phyloP scores from a whole-genome alignment of 2,329 filamentous ascomycete species.

The Neurospora crassa region DNA sequence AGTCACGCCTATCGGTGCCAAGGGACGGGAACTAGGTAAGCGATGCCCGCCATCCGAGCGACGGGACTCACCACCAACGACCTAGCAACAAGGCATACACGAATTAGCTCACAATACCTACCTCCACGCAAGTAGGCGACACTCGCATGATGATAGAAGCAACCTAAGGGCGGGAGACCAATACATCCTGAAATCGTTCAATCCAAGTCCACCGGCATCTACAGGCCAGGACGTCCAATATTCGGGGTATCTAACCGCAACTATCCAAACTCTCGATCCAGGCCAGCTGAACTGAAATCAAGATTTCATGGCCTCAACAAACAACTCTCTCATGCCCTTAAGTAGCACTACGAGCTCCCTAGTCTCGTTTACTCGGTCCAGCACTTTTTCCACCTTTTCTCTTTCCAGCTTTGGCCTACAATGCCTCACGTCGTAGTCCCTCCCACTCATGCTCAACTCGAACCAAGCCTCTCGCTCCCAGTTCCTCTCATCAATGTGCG shows the following conservation, averaged over 20 bases:
- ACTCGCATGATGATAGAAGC: neutral
- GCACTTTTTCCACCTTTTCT: slow-evolving; percentile 65
- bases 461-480: slow-evolving; percentile 91
- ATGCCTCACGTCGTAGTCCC: slow-evolving; percentile 78
- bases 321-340: slow-evolving; percentile 75
- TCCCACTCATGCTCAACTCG: slow-evolving; percentile 69
- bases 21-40: neutral
- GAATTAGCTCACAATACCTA: neutral
- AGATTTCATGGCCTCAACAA: slow-evolving; percentile 55
- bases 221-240: neutral
- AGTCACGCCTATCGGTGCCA: neutral
- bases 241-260: neutral
- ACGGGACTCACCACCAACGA: neutral
- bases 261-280: neutral
- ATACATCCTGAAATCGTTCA: neutral
- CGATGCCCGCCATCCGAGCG: neutral
- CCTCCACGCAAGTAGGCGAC: neutral
- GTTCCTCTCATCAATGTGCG: slow-evolving; percentile 75
- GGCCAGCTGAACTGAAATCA: slow-evolving; percentile 20
- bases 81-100: neutral
- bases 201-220: neutral
- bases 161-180: neutral
- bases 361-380: slow-evolving; percentile 74
- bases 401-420: slow-evolving; percentile 74
- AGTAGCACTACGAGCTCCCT: slow-evolving; percentile 62